These are phyloP conservation scores for peach (Prunus persica) DNA, from an alignment of 306 rosid species.

Conservation along the genomic window Prunus_persica_NCBIv2 NC_034015.1:16902001-16902500, in stretches of 20 bases:
- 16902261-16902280: slow-evolving; percentile 30
- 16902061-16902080: slow-evolving; percentile 37
- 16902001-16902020: slow-evolving; percentile 54
- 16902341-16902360: slow-evolving; percentile 47
- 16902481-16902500: slow-evolving; percentile 64
- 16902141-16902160: slow-evolving; percentile 40
- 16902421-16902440: slow-evolving; percentile 41
- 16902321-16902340: slow-evolving; percentile 39
- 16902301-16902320: slow-evolving; percentile 15
- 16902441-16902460: slow-evolving; percentile 34
- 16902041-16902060: slow-evolving; percentile 31
- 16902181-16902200: slow-evolving; percentile 37
- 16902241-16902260: slow-evolving; percentile 31
- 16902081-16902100: slow-evolving; percentile 46
- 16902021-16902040: slow-evolving; percentile 44
- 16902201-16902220: slow-evolving; percentile 48
- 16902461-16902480: slow-evolving; percentile 48
- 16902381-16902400: slow-evolving; percentile 39
- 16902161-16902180: slow-evolving; percentile 30
- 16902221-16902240: slow-evolving; percentile 35
- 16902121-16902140: slow-evolving; percentile 30
- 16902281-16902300: slow-evolving; percentile 46
- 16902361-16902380: slow-evolving; percentile 37
- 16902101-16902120: slow-evolving; percentile 40
- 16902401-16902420: slow-evolving; percentile 40